Conservation (phyloP, 148 eudicot species). For the Dysphania ambrosioides region DNA sequence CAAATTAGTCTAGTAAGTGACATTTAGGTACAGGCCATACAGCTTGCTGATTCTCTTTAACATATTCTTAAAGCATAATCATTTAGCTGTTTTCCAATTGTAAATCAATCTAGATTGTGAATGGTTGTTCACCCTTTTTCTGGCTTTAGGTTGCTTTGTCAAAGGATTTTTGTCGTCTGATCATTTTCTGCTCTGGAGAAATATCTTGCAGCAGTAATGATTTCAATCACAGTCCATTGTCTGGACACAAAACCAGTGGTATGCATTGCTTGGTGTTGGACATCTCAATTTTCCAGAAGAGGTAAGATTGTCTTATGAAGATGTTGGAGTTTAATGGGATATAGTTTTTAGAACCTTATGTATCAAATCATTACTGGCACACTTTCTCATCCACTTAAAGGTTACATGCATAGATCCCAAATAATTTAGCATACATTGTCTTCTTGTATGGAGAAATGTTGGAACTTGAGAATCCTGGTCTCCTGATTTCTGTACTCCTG, state of each 20-base stretch:
- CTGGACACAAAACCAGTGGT: slow-evolving; percentile 42
- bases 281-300: slow-evolving; percentile 73
- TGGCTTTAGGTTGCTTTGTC: slow-evolving; percentile 73
- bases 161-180: slow-evolving; percentile 77
- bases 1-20: neutral
- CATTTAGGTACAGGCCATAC: neutral
- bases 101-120: slow-evolving; percentile 4
- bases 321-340: slow-evolving; percentile 1
- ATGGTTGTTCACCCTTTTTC: neutral
- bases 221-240: slow-evolving; percentile 25
- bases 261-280: slow-evolving; percentile 74
- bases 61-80: neutral
- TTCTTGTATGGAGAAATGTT: neutral
- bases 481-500: neutral
- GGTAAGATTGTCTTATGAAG: slow-evolving; percentile 43
- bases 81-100: neutral
- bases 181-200: slow-evolving; percentile 68
- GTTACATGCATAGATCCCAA: neutral
- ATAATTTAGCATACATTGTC: neutral
- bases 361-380: neutral
- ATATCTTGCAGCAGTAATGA: slow-evolving; percentile 33
- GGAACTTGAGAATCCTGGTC: neutral
- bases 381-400: neutral
- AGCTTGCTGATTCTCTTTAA: slow-evolving; percentile 1
- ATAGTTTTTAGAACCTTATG: neutral